Evolutionary conservation across 345 rosid species (phyloP), one percentile per base, ranked within the genome.

Genomic region (Hibiscus tridactylites): DNA sequence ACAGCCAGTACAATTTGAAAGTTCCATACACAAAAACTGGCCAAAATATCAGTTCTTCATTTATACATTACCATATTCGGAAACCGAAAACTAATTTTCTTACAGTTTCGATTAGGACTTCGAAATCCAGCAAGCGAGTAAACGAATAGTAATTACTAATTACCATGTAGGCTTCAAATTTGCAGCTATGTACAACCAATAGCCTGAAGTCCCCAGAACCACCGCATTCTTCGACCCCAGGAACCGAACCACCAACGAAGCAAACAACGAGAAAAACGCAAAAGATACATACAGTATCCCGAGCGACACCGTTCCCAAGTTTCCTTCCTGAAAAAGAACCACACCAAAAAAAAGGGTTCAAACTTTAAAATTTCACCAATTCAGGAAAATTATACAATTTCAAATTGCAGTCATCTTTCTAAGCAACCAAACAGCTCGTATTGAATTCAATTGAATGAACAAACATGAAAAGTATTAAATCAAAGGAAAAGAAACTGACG

Each of bases 271-370:
- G 87, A 89, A 93, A 60, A 90, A 81, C 53, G 88, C 90, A 79
- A 93, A 93, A 70, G 98, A 93, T 9, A 86, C 81, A 73, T 89
- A 93, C 76, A 93, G 75, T 81, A 93, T 91, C 77, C 98, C 98
- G 0, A 93, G 80, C 53, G 98, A 89, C 65, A 88, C 87, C 65
- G 94, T 88, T 44, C 97, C 98, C 89, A 93, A 74, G 39, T 80
- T 80, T 26, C 73, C 88, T 17, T 81, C 86, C 98, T 93, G 85
- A 62, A 74, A 77, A 44, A 44, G 47, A 44, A 44, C 13, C 54
- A 9, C 24, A 0, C 37, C 19, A 29, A 29, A 15, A n/a, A 7
- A n/a, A 3, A 35, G 0, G 0, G 2, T n/a, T 35, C 26, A 9
- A 63, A 61, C n/a, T 19, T 17, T 24, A 12, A 7, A 24, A 13